A percentile compares a stretch with the other conserved stretches of the same genome.
phyloP scores from a whole-genome alignment of 2,329 filamentous ascomycete genomes.

The Fusarium sp. region DNA sequence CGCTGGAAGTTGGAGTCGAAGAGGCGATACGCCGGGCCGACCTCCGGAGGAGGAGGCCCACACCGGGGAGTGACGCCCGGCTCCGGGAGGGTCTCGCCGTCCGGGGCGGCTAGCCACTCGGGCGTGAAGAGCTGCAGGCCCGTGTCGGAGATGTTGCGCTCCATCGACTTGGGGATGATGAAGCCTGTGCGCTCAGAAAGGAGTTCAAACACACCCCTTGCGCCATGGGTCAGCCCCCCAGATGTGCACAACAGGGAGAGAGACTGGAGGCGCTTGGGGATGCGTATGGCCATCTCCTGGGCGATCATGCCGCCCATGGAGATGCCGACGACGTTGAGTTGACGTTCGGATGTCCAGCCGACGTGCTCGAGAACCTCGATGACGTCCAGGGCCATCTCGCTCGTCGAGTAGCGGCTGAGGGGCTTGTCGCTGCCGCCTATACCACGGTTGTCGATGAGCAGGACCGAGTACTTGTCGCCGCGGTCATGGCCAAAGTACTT shows the following conservation, averaged over 20 bases:
- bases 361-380: constrained; percentile 77
- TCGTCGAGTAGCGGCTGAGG: constrained; percentile 80
- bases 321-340: constrained; percentile 78
- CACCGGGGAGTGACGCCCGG: constrained; percentile 55
- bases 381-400: constrained; percentile 84
- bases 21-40: constrained; percentile 56
- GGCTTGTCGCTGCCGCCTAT: constrained; percentile 86
- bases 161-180: constrained; percentile 77
- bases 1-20: constrained; percentile 86
- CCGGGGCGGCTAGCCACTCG: constrained; percentile 71
- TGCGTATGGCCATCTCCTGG: constrained; percentile 77
- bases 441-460: constrained; percentile 87
- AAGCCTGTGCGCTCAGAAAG: constrained; percentile 67
- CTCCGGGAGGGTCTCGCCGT: constrained; percentile 66
- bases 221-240: constrained; percentile 67
- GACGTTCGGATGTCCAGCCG: constrained; percentile 69
- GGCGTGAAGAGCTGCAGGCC: constrained; percentile 75
- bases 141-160: constrained; percentile 73
- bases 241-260: constrained; percentile 73
- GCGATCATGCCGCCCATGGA: constrained; percentile 94
- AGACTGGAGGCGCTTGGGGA: constrained; percentile 65
- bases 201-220: constrained; percentile 73
- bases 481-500: constrained; percentile 82
- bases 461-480: constrained; percentile 74
- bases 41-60: constrained; percentile 48